These are phyloP conservation scores for Blastomyces silverae DNA, from an alignment of 2,329 filamentous ascomycete genomes.

Conservation along the genomic window DNA sequence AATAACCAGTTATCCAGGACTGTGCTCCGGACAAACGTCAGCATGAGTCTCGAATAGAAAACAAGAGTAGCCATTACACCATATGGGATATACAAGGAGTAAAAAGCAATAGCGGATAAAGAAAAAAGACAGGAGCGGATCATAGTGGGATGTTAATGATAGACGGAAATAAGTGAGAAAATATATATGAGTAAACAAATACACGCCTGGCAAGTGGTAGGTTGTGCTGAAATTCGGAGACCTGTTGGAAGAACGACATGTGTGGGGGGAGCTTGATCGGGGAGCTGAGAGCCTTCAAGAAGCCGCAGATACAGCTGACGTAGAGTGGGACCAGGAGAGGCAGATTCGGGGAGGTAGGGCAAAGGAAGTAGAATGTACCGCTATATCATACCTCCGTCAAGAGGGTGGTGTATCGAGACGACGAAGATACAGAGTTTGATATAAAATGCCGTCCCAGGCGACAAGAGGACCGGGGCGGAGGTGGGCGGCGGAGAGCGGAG, in stretches of 20 bases:
- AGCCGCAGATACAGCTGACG: not conserved
- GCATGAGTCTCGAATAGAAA: not conserved
- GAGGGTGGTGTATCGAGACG: not conserved
- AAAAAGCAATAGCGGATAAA: not conserved
- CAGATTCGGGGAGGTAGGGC: not conserved
- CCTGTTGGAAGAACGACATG: not conserved
- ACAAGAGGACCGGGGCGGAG: not conserved
- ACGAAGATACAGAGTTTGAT: not conserved
- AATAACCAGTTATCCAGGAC: constrained; percentile 6
- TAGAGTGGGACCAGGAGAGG: not conserved
- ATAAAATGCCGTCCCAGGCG: not conserved
- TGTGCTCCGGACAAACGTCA: constrained; percentile 3
- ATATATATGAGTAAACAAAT: not conserved
- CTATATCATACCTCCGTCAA: not conserved
- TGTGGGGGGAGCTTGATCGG: not conserved
- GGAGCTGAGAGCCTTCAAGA: not conserved
- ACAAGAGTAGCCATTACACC: not conserved
- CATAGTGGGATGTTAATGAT: not conserved
- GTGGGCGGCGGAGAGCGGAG: not conserved
- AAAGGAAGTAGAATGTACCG: not conserved
- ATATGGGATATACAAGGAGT: no score
- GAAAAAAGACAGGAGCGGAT: not conserved
- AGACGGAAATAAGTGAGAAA: not conserved
- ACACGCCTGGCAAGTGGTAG: not conserved
- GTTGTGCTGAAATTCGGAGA: not conserved